Conservation (phyloP, 257 asterid genomes). For the Solanum verrucosum region DNA sequence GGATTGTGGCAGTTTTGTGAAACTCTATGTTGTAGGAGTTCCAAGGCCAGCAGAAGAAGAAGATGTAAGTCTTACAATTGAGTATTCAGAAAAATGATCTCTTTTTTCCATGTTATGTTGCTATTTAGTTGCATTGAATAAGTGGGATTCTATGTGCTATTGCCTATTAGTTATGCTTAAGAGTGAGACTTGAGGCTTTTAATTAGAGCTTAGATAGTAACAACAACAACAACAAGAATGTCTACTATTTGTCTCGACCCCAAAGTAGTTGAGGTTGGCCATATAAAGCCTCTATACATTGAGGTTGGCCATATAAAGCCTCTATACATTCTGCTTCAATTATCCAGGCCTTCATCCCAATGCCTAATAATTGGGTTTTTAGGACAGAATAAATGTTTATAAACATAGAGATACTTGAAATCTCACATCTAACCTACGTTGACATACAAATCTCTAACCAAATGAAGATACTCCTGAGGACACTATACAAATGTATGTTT, state of each 20-base stretch:
- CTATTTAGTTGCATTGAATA: background rate
- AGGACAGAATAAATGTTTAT: background rate
- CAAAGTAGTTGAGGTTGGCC: background rate
- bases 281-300: background rate
- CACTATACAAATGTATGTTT: background rate
- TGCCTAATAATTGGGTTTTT: background rate
- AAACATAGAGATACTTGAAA: background rate
- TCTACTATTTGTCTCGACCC: background rate
- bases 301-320: background rate
- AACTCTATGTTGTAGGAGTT: conserved; percentile 64
- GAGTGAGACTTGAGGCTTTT: background rate
- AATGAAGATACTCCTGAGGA: background rate
- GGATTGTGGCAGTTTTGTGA: conserved; percentile 39
- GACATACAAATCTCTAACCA: background rate
- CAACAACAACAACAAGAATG: background rate
- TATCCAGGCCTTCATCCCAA: background rate
- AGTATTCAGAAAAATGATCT: background rate
- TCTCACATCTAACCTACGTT: background rate
- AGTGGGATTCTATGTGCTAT: background rate
- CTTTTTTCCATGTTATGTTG: background rate
- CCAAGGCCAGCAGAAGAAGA: conserved; percentile 54
- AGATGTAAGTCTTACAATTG: conserved; percentile 40
- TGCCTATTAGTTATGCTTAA: background rate
- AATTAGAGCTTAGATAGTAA: background rate
- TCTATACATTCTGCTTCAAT: background rate